A percentile compares a stretch with the other conserved stretches of the same genome.
These are phyloP conservation scores for Monilinia polystroma DNA, from an alignment of 2,329 filamentous ascomycete species.

Conservation along the genomic window DNA sequence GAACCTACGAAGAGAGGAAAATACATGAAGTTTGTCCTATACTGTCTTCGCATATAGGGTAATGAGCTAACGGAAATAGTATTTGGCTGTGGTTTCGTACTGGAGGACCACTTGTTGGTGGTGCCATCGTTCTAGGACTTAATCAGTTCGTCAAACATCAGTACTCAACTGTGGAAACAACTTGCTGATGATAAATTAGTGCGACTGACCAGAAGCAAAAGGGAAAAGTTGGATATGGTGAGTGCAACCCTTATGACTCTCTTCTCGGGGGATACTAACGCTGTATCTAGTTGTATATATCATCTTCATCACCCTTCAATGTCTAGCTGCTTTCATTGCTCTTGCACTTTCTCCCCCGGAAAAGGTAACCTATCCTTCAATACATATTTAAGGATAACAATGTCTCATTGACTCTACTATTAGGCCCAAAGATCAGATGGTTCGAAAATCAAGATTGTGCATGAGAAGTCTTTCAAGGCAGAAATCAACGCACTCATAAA, in stretches of 20 bases:
- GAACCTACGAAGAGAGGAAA: constrained; percentile 35
- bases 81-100: constrained; percentile 46
- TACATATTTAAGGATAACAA: fast-evolving
- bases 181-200: neutral
- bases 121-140: constrained; percentile 50
- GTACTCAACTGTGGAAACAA: constrained; percentile 33
- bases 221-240: constrained; percentile 42
- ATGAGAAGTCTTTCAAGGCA: constrained; percentile 5
- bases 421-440: constrained; percentile 12
- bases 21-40: constrained; percentile 22
- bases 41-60: fast-evolving
- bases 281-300: constrained; percentile 42
- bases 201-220: constrained; percentile 26
- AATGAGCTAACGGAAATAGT: constrained; percentile 6
- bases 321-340: constrained; percentile 46
- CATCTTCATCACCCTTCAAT: constrained; percentile 49
- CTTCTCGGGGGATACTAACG: constrained; percentile 32
- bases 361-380: constrained; percentile 39
- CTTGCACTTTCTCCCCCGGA: constrained; percentile 47
- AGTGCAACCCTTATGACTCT: neutral
- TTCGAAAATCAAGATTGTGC: constrained; percentile 3
- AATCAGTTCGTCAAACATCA: constrained; percentile 31
- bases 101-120: constrained; percentile 46
- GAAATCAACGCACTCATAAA: constrained; percentile 7
- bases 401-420: neutral